Evolutionary conservation across 179 eudicot genomes (phyloP).

Genomic region (Silene vulgaris): DNA sequence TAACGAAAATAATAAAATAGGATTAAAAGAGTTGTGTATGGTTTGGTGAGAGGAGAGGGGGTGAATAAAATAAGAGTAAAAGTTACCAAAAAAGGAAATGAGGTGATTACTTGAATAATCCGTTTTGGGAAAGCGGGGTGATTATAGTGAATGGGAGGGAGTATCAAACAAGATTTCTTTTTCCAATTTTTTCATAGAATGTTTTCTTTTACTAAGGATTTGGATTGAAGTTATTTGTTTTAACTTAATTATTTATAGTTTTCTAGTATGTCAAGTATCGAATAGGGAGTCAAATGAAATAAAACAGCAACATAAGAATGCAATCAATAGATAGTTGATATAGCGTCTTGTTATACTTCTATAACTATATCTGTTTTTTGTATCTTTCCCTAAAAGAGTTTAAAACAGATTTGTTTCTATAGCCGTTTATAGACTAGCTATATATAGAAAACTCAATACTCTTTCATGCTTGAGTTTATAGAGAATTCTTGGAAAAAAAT

Average conservation of each 20-base stretch:
- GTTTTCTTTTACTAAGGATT: background rate
- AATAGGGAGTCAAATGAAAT: background rate
- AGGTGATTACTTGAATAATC: too few species aligned
- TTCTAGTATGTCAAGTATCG: background rate
- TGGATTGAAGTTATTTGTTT: background rate
- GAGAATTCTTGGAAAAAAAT: too few species aligned
- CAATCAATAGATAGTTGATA: too few species aligned
- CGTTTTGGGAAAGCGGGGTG: too few species aligned
- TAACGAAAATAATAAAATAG: too few species aligned
- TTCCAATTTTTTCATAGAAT: background rate
- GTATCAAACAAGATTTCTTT: background rate
- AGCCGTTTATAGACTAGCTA: background rate
- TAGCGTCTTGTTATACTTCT: background rate
- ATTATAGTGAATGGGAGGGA: too few species aligned
- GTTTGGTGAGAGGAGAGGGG: too few species aligned
- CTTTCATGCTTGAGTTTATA: too few species aligned
- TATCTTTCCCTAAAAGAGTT: background rate
- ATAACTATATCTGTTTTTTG: background rate
- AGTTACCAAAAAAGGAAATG: too few species aligned
- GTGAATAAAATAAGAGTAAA: too few species aligned
- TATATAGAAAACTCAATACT: too few species aligned
- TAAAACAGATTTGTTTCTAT: background rate
- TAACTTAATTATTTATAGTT: background rate
- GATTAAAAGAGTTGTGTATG: too few species aligned
- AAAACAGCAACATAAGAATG: background rate